Conservation (phyloP, 2,329 filamentous ascomycete genomes). For the Atkinsonella texensis region DNA sequence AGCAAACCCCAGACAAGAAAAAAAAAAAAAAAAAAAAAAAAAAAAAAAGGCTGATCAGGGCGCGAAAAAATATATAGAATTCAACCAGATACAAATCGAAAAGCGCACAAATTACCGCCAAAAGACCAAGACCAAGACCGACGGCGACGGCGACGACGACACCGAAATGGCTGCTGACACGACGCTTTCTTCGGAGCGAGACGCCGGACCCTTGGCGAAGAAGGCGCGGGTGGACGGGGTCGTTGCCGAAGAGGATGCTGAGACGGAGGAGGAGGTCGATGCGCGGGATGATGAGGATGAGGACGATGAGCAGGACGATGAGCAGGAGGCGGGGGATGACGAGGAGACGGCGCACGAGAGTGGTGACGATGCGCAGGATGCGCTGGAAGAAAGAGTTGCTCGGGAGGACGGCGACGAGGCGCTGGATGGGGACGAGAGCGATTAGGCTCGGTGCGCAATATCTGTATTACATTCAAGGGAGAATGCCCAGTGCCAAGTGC, state of each 20-base stretch:
- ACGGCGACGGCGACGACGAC: constrained; percentile 18
- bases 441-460: constrained; percentile 19
- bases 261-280: constrained; percentile 23
- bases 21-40: no score
- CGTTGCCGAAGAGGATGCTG: constrained; percentile 10
- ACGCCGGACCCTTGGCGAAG: constrained; percentile 26
- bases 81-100: constrained; percentile 59
- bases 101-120: constrained; percentile 64
- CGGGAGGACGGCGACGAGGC: constrained; percentile 47
- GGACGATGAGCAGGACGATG: constrained; percentile 31
- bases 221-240: constrained; percentile 29
- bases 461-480: no score
- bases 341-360: constrained; percentile 26
- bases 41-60: background rate
- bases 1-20: no score
- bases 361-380: constrained; percentile 38
- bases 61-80: constrained; percentile 35
- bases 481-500: no score
- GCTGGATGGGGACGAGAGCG: constrained; percentile 49
- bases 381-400: constrained; percentile 35
- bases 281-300: constrained; percentile 30
- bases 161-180: constrained; percentile 27
- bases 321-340: constrained; percentile 26
- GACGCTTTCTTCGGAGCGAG: constrained; percentile 13
- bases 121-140: constrained; percentile 52